Percentiles rank a stretch among this genome's conserved stretches.
phyloP scores from a whole-genome alignment of 2,329 filamentous ascomycete species.

The Leptosphaerulina australis region DNA sequence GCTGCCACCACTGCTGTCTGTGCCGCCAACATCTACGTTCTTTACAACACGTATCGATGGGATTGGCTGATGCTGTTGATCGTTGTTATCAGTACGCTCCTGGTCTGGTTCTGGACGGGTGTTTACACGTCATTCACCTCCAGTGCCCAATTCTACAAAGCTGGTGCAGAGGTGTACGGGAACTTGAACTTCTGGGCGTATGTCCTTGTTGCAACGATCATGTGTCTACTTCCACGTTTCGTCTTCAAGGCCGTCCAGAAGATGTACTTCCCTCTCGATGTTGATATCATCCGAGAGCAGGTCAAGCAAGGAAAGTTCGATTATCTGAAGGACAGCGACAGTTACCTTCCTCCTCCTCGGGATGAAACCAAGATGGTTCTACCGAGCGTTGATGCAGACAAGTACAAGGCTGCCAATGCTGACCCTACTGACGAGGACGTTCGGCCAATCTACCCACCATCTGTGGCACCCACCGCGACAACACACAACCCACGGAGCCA shows the following conservation, averaged over 20 bases:
- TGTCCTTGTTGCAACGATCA: conserved; percentile 75
- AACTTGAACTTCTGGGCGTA: conserved; percentile 87
- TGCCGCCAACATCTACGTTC: conserved; percentile 90
- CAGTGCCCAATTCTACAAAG: conserved; percentile 73
- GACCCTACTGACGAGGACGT: conserved; percentile 78
- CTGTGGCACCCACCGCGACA: conserved; percentile 72
- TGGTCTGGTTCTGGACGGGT: conserved; percentile 96
- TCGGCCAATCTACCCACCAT: conserved; percentile 91
- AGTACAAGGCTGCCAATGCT: conserved; percentile 50
- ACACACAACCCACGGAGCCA: conserved; percentile 79
- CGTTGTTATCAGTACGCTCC: conserved; percentile 77
- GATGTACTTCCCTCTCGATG: conserved; percentile 87
- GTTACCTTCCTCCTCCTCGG: conserved; percentile 54
- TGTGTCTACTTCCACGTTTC: conserved; percentile 88
- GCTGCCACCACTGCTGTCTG: conserved; percentile 83
- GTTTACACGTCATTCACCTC: conserved; percentile 72
- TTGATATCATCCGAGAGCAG: conserved; percentile 96
- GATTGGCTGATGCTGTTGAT: conserved; percentile 94
- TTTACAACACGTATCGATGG: conserved; percentile 97
- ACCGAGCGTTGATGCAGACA: conserved; percentile 59
- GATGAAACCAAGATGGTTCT: conserved; percentile 58
- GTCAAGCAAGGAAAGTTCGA: conserved; percentile 82
- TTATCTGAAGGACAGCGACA: conserved; percentile 66
- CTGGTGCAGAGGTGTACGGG: conserved; percentile 78
- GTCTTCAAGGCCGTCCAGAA: conserved; percentile 87